Conservation (phyloP, 2,329 filamentous ascomycete species). For the Ophiobolus disseminans region DNA sequence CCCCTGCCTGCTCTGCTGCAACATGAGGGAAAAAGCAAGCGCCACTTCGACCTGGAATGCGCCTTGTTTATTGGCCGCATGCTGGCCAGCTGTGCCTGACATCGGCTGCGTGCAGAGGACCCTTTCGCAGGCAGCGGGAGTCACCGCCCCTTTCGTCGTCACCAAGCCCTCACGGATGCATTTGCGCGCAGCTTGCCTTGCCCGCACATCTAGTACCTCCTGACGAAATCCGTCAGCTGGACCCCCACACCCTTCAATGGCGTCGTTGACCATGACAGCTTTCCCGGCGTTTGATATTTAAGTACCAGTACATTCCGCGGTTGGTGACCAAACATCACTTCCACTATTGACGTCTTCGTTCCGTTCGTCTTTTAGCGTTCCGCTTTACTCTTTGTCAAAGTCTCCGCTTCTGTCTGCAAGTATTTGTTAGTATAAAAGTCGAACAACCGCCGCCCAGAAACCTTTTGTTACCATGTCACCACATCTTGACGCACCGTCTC, state of each 20-base stretch:
- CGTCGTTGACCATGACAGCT: conserved; percentile 20
- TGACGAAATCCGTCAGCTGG: conserved; percentile 46
- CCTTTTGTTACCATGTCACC: conserved; percentile 44
- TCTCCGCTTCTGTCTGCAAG: conserved; percentile 29
- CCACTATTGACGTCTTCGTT: conserved; percentile 45
- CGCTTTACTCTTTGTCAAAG: conserved; percentile 44
- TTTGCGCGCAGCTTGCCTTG: conserved; percentile 38
- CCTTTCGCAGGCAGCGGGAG: conserved; percentile 27
- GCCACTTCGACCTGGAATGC: conserved; percentile 33
- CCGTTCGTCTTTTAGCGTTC: conserved; percentile 35
- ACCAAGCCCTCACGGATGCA: conserved; percentile 33
- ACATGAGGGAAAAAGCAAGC: conserved; percentile 43
- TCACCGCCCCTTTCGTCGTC: conserved; percentile 46
- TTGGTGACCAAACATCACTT: conserved; percentile 32
- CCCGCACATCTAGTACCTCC: conserved; percentile 36
- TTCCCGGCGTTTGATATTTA: conserved; percentile 45
- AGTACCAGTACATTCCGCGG: conserved; percentile 43
- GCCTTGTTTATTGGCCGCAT: conserved; percentile 36
- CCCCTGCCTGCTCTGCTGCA: conserved; percentile 30
- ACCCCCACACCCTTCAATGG: conserved; percentile 46
- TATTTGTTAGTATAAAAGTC: conserved; percentile 39
- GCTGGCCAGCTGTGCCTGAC: conserved; percentile 40
- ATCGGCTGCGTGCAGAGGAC: conserved; percentile 37
- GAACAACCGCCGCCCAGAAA: conserved; percentile 16
- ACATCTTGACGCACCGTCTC: conserved; percentile 49